Base-by-base conservation (phyloP, 345 rosid genomes). In the Ceriops decandra region DNA sequence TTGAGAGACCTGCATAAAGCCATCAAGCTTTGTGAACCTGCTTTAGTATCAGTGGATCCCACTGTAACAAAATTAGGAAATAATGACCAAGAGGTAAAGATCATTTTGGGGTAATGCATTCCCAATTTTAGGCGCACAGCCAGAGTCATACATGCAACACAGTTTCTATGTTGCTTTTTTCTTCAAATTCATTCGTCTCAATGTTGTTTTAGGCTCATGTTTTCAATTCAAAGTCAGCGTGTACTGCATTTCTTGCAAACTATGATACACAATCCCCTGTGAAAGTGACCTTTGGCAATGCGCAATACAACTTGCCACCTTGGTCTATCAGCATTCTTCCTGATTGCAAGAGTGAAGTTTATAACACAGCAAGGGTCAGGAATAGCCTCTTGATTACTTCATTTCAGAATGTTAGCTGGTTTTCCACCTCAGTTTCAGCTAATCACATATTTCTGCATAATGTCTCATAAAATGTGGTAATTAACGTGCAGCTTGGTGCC, bases 261-360 rank as follows among this genome's bases (percentile, higher is more conserved):
- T 83, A 83, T 22, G 84, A 83, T 17, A 63, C 79, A 3, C 67
- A 71, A 31, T 76, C 69, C 36, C 57, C 81, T 0, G 83, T 64
- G 54, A 76, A 51, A 63, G 82, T 83, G 52, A 66, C 61, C 33
- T 83, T 76, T 31, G 79, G 79, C 28, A 81, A 64, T 13, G 60
- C 67, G 35, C 74, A 78, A 57, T 79, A 81, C 63, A 79, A 76
- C 52, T 67, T 83, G 69, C 87, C 84, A 21, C 76, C 79, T 53
- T 83, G 87, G 87, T 83, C 87, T 38, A 53, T 83, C 69, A 83
- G 87, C 81, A 71, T 83, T 54, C 79, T 83, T 51, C 82, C 82
- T 19, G 82, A 78, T 69, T 76, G 84, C 73, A 76, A 73, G 68
- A 74, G 70, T 33, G 84, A 62, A 13, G 79, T 74, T 60, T 83